A percentile compares a stretch with the other conserved stretches of the same genome.
These are phyloP conservation scores for Dictyostelium purpureum DNA, from an alignment of 78 protist species.

Conservation along the genomic window DNA sequence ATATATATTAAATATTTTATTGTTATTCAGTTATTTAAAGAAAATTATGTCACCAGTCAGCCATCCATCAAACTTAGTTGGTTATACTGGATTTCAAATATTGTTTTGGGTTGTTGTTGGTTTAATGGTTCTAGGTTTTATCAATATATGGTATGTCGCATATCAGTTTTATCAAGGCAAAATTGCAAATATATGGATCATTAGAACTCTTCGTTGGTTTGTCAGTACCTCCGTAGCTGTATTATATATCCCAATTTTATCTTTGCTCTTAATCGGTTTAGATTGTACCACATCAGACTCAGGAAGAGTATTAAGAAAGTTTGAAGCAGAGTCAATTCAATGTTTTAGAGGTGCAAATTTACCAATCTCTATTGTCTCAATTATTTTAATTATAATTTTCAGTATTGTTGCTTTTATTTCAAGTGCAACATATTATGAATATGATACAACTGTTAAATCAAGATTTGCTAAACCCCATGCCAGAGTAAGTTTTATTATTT, in stretches of 20 bases:
- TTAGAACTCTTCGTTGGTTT: slow-evolving; percentile 66
- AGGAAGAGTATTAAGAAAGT: neutral
- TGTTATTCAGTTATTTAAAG: too few species aligned
- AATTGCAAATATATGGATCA: slow-evolving; percentile 54
- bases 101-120: slow-evolving; percentile 43
- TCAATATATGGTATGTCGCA: slow-evolving; percentile 56
- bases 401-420: slow-evolving; percentile 18
- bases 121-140: slow-evolving; percentile 8
- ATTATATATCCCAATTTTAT: slow-evolving; percentile 41
- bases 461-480: slow-evolving; percentile 75
- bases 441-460: slow-evolving; percentile 3
- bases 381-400: slow-evolving; percentile 9
- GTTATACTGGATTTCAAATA: slow-evolving; percentile 7
- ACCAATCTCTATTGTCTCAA: slow-evolving; percentile 19
- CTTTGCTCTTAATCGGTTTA: slow-evolving; percentile 41
- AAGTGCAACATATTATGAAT: slow-evolving; percentile 60
- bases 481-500: slow-evolving; percentile 27
- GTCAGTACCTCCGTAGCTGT: slow-evolving; percentile 41
- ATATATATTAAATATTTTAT: too few species aligned
- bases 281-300: neutral
- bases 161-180: slow-evolving; percentile 55
- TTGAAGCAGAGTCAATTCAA: slow-evolving; percentile 6
- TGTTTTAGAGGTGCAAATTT: slow-evolving; percentile 26
- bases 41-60: slow-evolving; percentile 47
- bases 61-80: slow-evolving; percentile 59